A percentile compares a stretch with the other conserved stretches of the same genome.
These are phyloP conservation scores for Brassica napus DNA, from an alignment of 345 rosid species.

Conservation along the genomic window DNA sequence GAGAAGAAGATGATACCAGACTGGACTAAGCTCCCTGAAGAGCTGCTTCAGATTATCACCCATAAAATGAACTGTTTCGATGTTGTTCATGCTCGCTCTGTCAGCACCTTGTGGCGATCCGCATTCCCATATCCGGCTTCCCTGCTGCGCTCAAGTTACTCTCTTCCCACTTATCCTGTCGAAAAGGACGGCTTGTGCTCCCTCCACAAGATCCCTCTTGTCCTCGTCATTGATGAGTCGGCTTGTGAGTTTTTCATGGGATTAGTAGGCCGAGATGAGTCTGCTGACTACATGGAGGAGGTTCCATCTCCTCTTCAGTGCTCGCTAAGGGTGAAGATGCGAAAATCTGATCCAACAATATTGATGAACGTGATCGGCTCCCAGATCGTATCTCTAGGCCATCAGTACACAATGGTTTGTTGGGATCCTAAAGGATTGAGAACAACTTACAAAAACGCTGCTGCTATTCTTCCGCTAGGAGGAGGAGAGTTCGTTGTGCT, in stretches of 20 bases:
- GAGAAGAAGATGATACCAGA: not conserved
- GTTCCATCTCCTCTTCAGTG: not conserved
- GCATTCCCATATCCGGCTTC: not conserved
- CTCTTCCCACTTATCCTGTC: not conserved
- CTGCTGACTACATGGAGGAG: not conserved
- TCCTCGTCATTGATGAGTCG: not conserved
- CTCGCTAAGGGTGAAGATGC: not conserved
- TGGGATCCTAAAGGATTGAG: not conserved
- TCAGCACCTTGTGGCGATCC: not conserved
- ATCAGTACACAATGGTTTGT: not conserved
- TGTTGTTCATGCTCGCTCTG: not conserved
- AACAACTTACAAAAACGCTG: not conserved
- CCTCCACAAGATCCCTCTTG: not conserved
- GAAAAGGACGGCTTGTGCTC: not conserved
- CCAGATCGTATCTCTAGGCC: not conserved
- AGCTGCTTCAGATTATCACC: not conserved
- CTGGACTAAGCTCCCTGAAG: constrained; percentile 18
- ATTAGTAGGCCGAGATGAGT: not conserved
- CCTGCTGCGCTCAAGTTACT: not conserved
- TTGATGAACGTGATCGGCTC: not conserved
- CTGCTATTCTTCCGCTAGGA: not conserved
- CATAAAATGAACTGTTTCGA: not conserved
- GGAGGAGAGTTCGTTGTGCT: not conserved
- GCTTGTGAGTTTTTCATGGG: not conserved
- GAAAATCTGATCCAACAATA: not conserved